Evolutionary conservation across 306 rosid genomes (phyloP).

Genomic region (Carpinus fangiana): DNA sequence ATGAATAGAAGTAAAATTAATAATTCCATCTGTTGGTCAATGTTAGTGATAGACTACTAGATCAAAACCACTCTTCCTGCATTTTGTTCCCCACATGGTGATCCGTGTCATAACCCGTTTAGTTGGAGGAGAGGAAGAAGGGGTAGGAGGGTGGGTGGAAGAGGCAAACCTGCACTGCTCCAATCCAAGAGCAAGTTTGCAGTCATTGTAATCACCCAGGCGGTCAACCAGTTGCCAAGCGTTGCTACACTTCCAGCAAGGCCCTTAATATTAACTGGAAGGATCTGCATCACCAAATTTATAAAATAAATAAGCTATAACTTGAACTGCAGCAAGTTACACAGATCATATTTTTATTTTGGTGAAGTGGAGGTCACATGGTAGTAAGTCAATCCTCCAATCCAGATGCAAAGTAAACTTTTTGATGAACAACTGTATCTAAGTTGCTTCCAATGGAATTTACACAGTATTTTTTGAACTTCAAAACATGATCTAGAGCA

Average conservation of each 20-base stretch:
- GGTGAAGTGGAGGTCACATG: not conserved
- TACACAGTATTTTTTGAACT: not conserved
- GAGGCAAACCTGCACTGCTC: slow-evolving; percentile 79
- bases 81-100: not conserved
- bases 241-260: slow-evolving; percentile 97
- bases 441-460: not conserved
- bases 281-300: slow-evolving; percentile 59
- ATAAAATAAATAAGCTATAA: slow-evolving; percentile 14
- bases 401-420: not conserved
- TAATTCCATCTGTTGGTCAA: not conserved
- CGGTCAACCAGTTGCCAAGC: slow-evolving; percentile 79
- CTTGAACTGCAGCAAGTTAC: slow-evolving; percentile 24
- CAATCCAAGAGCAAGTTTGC: slow-evolving; percentile 85
- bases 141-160: slow-evolving; percentile 10
- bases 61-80: not conserved
- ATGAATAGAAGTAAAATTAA: not conserved
- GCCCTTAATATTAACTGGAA: slow-evolving; percentile 84
- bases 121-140: not conserved
- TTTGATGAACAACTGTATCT: not conserved
- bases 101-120: not conserved
- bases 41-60: not conserved
- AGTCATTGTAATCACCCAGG: slow-evolving; percentile 77
- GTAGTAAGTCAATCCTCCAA: not conserved
- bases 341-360: not conserved
- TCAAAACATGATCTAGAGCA: not conserved